phyloP scores from a whole-genome alignment of 2,329 filamentous ascomycete species.

The Apiospora koreana region DNA sequence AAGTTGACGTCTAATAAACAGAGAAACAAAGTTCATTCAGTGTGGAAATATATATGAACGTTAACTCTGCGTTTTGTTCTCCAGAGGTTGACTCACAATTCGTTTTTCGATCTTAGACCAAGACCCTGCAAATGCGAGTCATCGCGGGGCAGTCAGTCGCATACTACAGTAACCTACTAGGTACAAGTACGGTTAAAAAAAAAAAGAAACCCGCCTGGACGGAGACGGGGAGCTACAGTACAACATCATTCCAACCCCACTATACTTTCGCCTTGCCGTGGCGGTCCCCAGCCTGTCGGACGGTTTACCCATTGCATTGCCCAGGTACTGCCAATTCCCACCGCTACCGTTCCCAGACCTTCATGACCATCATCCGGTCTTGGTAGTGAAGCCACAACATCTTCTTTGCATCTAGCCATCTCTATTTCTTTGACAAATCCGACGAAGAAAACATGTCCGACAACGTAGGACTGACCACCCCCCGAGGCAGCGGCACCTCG shows the following conservation, averaged over 20 bases:
- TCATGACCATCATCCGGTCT: neutral
- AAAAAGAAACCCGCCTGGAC: neutral
- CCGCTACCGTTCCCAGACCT: slow-evolving; percentile 19
- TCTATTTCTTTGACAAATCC: too few relatives aligned
- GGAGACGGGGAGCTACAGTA: neutral
- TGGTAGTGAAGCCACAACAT: neutral
- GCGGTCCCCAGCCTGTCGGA: neutral
- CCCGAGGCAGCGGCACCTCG: slow-evolving; percentile 91
- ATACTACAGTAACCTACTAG: too few relatives aligned
- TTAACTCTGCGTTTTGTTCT: neutral
- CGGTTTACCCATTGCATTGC: too few relatives aligned
- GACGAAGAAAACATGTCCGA: slow-evolving; percentile 69
- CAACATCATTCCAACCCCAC: slow-evolving; percentile 2
- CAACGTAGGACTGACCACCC: slow-evolving; percentile 94
- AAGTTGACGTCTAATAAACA: too few relatives aligned
- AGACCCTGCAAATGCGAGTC: slow-evolving; percentile 13
- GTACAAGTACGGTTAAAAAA: too few relatives aligned
- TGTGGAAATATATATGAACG: too few relatives aligned
- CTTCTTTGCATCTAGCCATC: too few relatives aligned
- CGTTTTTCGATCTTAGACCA: neutral
- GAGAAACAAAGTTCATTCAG: too few relatives aligned
- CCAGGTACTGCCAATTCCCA: slow-evolving; percentile 19
- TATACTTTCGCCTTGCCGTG: neutral
- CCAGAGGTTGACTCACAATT: neutral
- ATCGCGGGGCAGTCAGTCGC: slow-evolving; percentile 16